Evolutionary conservation across 371 early-diverging fungal species (phyloP).

Genomic region (Mortierella sp.): DNA sequence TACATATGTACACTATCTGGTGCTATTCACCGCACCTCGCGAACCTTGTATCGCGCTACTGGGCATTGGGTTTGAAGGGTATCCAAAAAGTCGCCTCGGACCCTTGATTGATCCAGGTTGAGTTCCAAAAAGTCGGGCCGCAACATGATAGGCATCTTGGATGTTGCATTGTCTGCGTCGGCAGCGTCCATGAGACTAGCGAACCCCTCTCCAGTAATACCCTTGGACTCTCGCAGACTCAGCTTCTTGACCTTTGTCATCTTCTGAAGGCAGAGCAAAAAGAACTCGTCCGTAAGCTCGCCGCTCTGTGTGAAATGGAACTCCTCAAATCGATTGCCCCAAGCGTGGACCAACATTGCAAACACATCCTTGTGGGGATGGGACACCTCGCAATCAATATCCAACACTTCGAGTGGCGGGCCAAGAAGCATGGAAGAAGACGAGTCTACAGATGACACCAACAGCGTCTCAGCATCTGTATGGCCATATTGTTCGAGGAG

Average conservation of each 20-base stretch:
- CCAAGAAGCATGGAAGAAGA: background rate
- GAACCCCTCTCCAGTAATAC: conserved; percentile 39
- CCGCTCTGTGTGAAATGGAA: conserved; percentile 30
- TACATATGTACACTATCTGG: too few relatives aligned
- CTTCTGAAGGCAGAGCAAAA: conserved; percentile 23
- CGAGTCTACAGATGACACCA: background rate
- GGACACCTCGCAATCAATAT: conserved; percentile 32
- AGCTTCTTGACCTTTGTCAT: conserved; percentile 26
- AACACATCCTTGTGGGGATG: conserved; percentile 40
- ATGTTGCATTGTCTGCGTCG: background rate
- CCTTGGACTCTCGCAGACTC: conserved; percentile 32
- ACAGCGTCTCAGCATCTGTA: background rate
- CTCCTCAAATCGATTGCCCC: conserved; percentile 28
- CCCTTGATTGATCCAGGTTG: conserved; percentile 36
- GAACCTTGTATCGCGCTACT: conserved; percentile 20
- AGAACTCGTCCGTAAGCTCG: conserved; percentile 39
- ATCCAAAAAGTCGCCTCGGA: conserved; percentile 29
- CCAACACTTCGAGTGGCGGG: conserved; percentile 23
- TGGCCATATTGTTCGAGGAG: background rate
- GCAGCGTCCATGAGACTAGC: background rate
- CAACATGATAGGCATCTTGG: conserved; percentile 22
- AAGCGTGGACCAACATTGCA: conserved; percentile 14
- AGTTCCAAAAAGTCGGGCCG: conserved; percentile 26
- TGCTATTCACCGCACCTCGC: conserved; percentile 30
- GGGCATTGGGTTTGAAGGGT: conserved; percentile 24